phyloP scores from a whole-genome alignment of 139 green algal species.

The Desmodesmus armatus region DNA sequence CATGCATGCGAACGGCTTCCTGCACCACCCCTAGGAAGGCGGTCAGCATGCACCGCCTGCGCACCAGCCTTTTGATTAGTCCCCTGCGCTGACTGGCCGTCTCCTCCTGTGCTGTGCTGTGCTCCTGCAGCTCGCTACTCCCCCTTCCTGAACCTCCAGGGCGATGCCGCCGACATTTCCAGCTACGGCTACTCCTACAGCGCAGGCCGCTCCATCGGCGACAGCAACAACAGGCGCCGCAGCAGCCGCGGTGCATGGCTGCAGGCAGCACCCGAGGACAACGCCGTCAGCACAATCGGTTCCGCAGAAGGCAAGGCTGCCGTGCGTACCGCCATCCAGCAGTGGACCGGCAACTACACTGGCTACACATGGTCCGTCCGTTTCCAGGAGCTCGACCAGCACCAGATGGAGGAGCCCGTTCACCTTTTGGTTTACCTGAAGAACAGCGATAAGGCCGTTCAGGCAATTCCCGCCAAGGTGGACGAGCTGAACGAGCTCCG shows the following conservation, averaged over 20 bases:
- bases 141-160: background rate
- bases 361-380: slow-evolving; percentile 22
- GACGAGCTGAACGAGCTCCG: background rate
- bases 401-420: background rate
- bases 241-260: background rate
- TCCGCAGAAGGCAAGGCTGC: slow-evolving; percentile 6
- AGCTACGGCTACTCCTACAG: slow-evolving; percentile 10
- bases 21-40: too few species aligned
- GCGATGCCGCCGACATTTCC: background rate
- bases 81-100: too few species aligned
- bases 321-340: background rate
- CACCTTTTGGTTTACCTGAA: slow-evolving; percentile 2
- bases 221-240: background rate
- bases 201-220: background rate
- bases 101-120: background rate
- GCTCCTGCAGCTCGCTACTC: background rate
- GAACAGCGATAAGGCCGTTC: background rate
- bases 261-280: background rate
- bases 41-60: too few species aligned
- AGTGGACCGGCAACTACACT: background rate
- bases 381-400: background rate
- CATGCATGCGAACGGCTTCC: too few species aligned
- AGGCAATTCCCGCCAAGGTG: background rate
- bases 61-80: too few species aligned
- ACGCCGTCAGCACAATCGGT: background rate